Percentiles rank a stretch among this genome's conserved stretches.
These are phyloP conservation scores for Phytopythium aichiense DNA, from an alignment of 352 stramenopile genomes.

Conservation along the genomic window DNA sequence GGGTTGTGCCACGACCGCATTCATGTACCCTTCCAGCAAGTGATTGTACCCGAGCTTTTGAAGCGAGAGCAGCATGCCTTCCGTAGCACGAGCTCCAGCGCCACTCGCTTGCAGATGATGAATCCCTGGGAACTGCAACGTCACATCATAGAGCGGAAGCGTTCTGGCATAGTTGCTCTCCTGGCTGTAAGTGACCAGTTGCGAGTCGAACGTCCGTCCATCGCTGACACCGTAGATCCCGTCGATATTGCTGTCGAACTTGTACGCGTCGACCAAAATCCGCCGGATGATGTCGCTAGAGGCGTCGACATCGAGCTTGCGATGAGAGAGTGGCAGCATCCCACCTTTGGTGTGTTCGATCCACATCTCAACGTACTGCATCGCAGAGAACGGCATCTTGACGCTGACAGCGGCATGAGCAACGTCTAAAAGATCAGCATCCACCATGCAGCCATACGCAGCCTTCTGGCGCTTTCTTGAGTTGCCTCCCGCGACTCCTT, in stretches of 20 bases:
- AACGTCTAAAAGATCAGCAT: slow-evolving; percentile 61
- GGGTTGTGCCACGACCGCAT: slow-evolving; percentile 12
- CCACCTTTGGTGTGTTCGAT: slow-evolving; percentile 57
- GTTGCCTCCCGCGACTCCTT: neutral
- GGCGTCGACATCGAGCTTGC: neutral
- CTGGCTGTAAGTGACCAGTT: slow-evolving; percentile 69
- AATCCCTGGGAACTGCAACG: slow-evolving; percentile 46
- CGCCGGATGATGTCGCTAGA: slow-evolving; percentile 11
- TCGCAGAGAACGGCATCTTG: slow-evolving; percentile 86
- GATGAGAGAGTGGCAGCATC: slow-evolving; percentile 26
- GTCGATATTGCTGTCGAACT: slow-evolving; percentile 59
- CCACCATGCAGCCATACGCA: slow-evolving; percentile 55
- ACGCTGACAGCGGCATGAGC: slow-evolving; percentile 57
- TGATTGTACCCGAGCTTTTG: slow-evolving; percentile 72
- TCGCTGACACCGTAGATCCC: slow-evolving; percentile 81
- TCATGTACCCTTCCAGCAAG: slow-evolving; percentile 53
- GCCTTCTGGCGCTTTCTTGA: neutral
- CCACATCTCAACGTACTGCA: slow-evolving; percentile 90
- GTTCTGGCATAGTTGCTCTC: slow-evolving; percentile 55
- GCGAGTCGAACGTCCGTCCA: slow-evolving; percentile 56
- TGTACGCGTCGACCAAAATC: slow-evolving; percentile 67
- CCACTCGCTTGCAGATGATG: neutral
- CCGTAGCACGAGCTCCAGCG: slow-evolving; percentile 8
- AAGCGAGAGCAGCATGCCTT: slow-evolving; percentile 61
- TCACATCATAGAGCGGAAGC: slow-evolving; percentile 72